Evolutionary conservation across 257 asterid species (phyloP).

Genomic region (Penstemon davidsonii): DNA sequence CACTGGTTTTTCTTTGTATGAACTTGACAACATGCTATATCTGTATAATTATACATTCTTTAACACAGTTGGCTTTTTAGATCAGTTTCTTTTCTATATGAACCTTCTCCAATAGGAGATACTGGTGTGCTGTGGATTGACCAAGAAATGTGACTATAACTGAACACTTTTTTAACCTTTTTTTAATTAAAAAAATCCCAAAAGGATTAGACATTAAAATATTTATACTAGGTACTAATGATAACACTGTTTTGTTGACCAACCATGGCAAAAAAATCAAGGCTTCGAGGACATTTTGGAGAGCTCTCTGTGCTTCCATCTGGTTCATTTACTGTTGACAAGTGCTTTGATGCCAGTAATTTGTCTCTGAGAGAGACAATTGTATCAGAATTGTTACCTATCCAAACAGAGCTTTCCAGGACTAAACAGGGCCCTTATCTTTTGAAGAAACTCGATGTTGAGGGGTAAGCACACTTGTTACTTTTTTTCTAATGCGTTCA

Average conservation of each 20-base stretch:
- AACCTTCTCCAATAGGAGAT: neutral
- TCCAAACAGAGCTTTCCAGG: constrained; percentile 72
- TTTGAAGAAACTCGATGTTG: constrained; percentile 83
- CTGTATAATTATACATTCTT: neutral
- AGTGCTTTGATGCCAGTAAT: constrained; percentile 73
- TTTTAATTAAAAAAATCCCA: neutral
- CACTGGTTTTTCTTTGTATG: neutral
- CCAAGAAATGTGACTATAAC: neutral
- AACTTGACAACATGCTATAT: neutral
- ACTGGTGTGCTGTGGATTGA: neutral
- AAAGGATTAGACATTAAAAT: neutral
- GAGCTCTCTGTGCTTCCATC: constrained; percentile 78
- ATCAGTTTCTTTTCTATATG: neutral
- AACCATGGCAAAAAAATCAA: constrained; percentile 27
- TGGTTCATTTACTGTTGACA: constrained; percentile 83
- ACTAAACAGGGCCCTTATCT: constrained; percentile 94
- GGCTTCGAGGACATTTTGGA: constrained; percentile 90
- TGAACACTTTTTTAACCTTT: neutral
- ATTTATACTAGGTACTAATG: constrained; percentile 19
- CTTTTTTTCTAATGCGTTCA: constrained; percentile 18
- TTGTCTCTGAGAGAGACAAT: constrained; percentile 74
- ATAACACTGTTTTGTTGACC: constrained; percentile 22
- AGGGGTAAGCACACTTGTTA: constrained; percentile 58
- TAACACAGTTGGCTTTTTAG: neutral
- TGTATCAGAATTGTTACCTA: constrained; percentile 67